These are phyloP conservation scores for Pseudocercospora cruenta DNA, from an alignment of 2,329 filamentous ascomycete genomes.

Conservation along the genomic window DNA sequence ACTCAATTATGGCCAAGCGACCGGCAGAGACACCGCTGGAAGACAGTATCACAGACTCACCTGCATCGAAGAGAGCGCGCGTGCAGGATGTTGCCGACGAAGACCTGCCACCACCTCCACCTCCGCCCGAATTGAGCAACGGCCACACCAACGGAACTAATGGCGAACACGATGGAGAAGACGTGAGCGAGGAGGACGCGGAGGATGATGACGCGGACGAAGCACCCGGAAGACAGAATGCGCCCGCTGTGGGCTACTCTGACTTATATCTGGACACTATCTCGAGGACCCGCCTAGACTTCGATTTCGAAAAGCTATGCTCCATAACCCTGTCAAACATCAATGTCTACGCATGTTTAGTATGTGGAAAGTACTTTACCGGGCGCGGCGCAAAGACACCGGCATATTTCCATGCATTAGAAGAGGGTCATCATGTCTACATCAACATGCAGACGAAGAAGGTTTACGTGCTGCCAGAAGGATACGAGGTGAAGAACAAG, in stretches of 20 bases:
- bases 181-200: slow-evolving; percentile 50
- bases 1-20: slow-evolving; percentile 51
- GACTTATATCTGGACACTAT: slow-evolving; percentile 98
- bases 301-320: slow-evolving; percentile 98
- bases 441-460: slow-evolving; percentile 95
- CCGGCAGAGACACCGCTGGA: slow-evolving; percentile 52
- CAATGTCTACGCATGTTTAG: slow-evolving; percentile 96
- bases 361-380: slow-evolving; percentile 98
- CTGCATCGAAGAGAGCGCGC: slow-evolving; percentile 52
- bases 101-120: slow-evolving; percentile 32
- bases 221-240: slow-evolving; percentile 66
- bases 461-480: slow-evolving; percentile 90
- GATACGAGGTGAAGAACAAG: slow-evolving; percentile 93
- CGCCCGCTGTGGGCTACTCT: slow-evolving; percentile 84
- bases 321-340: slow-evolving; percentile 96
- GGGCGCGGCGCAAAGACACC: slow-evolving; percentile 91
- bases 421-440: slow-evolving; percentile 94
- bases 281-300: slow-evolving; percentile 88
- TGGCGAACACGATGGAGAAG: slow-evolving; percentile 40
- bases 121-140: slow-evolving; percentile 27
- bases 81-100: slow-evolving; percentile 49
- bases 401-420: slow-evolving; percentile 95
- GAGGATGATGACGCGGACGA: slow-evolving; percentile 54
- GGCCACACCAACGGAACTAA: slow-evolving; percentile 25
- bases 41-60: slow-evolving; percentile 47